Evolutionary conservation across 179 eudicot genomes (phyloP).

Genomic region (Silene vulgaris): DNA sequence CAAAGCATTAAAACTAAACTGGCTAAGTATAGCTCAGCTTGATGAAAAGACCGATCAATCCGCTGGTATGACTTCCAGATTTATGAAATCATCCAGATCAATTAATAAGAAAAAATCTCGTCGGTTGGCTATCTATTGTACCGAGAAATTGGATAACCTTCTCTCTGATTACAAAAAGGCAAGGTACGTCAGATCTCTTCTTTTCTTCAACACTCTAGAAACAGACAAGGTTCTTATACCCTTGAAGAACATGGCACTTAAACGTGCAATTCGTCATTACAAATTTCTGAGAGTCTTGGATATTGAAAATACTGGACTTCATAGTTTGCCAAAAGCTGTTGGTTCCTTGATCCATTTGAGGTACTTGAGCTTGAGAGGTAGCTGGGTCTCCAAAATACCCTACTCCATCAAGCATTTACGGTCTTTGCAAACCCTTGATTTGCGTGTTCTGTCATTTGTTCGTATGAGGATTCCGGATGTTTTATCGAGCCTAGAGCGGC

Average conservation of each 20-base stretch:
- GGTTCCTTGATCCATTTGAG: conserved; percentile 29
- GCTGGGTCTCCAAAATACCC: conserved; percentile 25
- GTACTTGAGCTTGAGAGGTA: conserved; percentile 29
- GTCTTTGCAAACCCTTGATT: conserved; percentile 34
- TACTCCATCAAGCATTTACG: conserved; percentile 19
- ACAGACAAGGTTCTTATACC: conserved; percentile 19
- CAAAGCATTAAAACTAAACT: conserved; percentile 21
- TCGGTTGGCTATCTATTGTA: conserved; percentile 26
- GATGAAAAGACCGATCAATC: conserved; percentile 3
- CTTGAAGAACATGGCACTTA: conserved; percentile 6
- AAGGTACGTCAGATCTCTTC: conserved; percentile 20
- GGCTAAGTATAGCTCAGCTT: conserved; percentile 19
- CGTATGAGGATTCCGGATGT: conserved; percentile 24
- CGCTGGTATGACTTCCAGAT: background rate
- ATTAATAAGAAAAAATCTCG: conserved; percentile 18
- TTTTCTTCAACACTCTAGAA: conserved; percentile 23
- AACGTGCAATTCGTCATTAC: conserved; percentile 15
- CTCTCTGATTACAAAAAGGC: conserved; percentile 14
- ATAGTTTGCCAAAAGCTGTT: conserved; percentile 13
- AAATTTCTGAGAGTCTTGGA: conserved; percentile 29
- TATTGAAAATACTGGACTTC: conserved; percentile 21
- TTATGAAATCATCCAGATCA: conserved; percentile 11
- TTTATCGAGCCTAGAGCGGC: conserved; percentile 11
- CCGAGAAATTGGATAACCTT: background rate
- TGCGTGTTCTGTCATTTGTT: conserved; percentile 30